These are phyloP conservation scores for Kwoniella heveanensis DNA, from an alignment of 768 basidiomycete genomes.

Conservation along the genomic window DNA sequence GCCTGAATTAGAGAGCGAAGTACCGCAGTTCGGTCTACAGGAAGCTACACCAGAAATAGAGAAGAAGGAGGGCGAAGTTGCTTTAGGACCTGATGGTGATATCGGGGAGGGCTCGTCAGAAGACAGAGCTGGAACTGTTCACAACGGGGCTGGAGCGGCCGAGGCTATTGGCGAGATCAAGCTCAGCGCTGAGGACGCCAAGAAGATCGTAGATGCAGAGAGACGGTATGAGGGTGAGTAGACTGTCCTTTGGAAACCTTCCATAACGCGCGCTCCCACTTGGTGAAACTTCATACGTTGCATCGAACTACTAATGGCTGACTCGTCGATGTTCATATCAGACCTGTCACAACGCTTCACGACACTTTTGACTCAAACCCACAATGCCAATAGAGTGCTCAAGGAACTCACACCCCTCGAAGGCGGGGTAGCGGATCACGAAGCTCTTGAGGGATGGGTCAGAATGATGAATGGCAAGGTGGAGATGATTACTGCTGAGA, in stretches of 20 bases:
- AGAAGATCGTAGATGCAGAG: conserved; percentile 25
- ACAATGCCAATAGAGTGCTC: conserved; percentile 64
- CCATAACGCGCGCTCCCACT: too few species aligned
- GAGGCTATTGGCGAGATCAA: conserved; percentile 1
- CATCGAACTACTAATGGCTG: too few species aligned
- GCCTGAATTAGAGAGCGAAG: conserved; percentile 2
- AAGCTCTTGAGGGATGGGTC: conserved; percentile 73
- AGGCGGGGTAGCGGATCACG: conserved; percentile 64
- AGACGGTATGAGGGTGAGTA: conserved; percentile 33
- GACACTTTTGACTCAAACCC: conserved; percentile 27
- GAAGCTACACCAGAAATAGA: conserved; percentile 18
- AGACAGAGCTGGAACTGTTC: not conserved
- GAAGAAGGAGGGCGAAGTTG: conserved; percentile 10
- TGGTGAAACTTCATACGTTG: too few species aligned
- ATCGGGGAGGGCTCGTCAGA: conserved; percentile 2
- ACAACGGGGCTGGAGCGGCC: not conserved
- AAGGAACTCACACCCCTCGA: conserved; percentile 72
- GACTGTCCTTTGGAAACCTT: too few species aligned
- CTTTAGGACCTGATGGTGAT: conserved; percentile 4
- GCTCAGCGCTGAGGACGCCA: conserved; percentile 13
- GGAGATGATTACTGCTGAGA: conserved; percentile 77
- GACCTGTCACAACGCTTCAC: conserved; percentile 37
- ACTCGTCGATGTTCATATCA: not conserved
- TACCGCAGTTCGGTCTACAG: conserved; percentile 18
- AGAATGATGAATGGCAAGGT: conserved; percentile 67